Percentiles rank a stretch among this genome's conserved stretches.
Evolutionary conservation across 352 stramenopile genomes (phyloP).

Genomic region (Phytophthora megakarya): DNA sequence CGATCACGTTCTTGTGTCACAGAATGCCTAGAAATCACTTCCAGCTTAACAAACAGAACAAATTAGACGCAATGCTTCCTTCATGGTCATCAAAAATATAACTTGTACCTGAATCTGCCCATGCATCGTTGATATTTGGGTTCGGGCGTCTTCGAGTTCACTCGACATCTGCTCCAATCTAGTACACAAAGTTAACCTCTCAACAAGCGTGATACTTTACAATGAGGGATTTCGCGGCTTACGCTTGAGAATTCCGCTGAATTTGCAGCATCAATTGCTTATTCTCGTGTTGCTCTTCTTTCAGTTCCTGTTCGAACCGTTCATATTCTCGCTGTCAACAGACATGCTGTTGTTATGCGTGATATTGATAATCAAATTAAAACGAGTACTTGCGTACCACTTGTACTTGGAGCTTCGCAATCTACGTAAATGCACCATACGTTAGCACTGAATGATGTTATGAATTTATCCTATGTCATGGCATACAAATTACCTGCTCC

Average conservation of each 20-base stretch:
- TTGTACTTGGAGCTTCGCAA: conserved; percentile 31
- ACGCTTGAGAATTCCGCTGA: conserved; percentile 46
- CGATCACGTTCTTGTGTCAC: conserved; percentile 51
- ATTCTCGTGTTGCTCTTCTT: conserved; percentile 38
- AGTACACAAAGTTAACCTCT: no score
- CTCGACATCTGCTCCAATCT: conserved; percentile 40
- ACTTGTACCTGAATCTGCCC: conserved; percentile 50
- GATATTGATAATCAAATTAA: neutral
- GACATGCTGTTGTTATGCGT: neutral
- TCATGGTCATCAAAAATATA: no score
- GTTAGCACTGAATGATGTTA: neutral
- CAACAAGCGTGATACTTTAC: no score
- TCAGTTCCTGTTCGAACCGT: conserved; percentile 41
- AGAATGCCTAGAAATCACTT: conserved; percentile 53
- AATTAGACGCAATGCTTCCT: neutral
- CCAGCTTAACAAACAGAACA: conserved; percentile 27
- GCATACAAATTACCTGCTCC: conserved; percentile 22
- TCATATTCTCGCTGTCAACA: conserved; percentile 39
- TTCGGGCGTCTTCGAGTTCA: conserved; percentile 44
- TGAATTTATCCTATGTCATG: neutral
- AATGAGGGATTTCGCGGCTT: conserved; percentile 5
- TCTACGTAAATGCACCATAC: conserved; percentile 24
- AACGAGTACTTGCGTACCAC: conserved; percentile 18
- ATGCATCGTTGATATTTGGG: conserved; percentile 47
- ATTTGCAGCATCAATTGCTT: conserved; percentile 37